phyloP scores from a whole-genome alignment of 1,284 basidiomycete genomes.

The Cystobasidium sp. region DNA sequence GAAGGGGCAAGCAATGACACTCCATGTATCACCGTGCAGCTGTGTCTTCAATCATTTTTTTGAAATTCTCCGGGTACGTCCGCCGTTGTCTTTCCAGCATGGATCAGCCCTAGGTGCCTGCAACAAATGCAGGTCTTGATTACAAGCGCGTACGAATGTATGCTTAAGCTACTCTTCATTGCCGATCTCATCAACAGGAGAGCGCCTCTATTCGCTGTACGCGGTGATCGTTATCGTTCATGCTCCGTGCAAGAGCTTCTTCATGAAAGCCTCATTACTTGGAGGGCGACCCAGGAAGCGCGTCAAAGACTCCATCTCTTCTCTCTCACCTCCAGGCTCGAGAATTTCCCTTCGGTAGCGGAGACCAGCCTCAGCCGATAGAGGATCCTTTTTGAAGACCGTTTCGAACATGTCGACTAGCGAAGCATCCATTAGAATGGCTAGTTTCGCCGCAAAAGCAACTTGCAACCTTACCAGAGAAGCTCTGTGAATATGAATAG shows the following conservation, averaged over 20 bases:
- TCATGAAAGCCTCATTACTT: constrained; percentile 74
- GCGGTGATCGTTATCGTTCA: background rate
- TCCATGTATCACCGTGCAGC: too few relatives aligned
- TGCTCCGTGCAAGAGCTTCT: constrained; percentile 59
- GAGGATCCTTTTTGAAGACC: constrained; percentile 31
- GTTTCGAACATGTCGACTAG: constrained; percentile 36
- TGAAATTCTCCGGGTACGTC: too few relatives aligned
- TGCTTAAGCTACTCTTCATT: background rate
- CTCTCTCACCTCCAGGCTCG: constrained; percentile 64
- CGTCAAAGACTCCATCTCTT: constrained; percentile 66
- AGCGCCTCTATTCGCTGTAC: background rate
- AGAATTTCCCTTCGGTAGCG: constrained; percentile 65
- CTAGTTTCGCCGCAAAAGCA: background rate
- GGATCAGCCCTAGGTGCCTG: too few relatives aligned
- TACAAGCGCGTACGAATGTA: too few relatives aligned
- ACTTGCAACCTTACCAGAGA: constrained; percentile 7
- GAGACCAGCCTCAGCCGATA: constrained; percentile 45
- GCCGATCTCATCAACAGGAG: background rate
- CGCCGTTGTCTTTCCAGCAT: too few relatives aligned
- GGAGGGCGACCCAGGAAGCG: constrained; percentile 77
- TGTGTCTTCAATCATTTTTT: too few relatives aligned
- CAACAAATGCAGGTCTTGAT: too few relatives aligned
- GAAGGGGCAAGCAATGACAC: too few relatives aligned
- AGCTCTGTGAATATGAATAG: constrained; percentile 36
- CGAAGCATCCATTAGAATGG: background rate